Percentiles rank a stretch among this genome's conserved stretches.
Evolutionary conservation across 345 rosid genomes (phyloP).

Genomic region (Populus alba): DNA sequence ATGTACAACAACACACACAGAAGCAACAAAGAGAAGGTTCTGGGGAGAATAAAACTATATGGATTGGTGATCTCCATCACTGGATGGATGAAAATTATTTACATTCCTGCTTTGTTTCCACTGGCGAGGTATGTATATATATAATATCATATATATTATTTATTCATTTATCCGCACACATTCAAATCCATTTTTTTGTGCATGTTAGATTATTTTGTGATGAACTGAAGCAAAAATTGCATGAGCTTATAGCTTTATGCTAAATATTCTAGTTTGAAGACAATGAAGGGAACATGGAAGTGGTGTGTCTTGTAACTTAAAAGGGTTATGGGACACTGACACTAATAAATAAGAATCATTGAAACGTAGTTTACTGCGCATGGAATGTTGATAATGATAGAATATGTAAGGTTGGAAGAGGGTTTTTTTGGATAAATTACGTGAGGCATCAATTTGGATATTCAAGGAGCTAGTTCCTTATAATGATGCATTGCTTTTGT

Average conservation of each 20-base stretch:
- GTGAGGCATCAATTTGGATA: neutral
- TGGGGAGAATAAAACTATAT: constrained; percentile 70
- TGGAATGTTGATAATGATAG: neutral
- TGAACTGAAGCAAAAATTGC: neutral
- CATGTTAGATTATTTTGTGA: neutral
- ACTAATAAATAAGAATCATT: neutral
- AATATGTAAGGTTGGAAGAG: neutral
- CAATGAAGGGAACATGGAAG: neutral
- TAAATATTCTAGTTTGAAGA: neutral
- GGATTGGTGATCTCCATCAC: constrained; percentile 96
- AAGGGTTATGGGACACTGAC: neutral
- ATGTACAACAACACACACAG: constrained; percentile 34
- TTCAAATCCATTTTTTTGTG: neutral
- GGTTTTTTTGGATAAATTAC: neutral
- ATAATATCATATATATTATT: neutral
- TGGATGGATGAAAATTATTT: constrained; percentile 98
- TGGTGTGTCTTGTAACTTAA: neutral
- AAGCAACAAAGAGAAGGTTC: constrained; percentile 48
- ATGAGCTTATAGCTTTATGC: neutral
- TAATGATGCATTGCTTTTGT: neutral
- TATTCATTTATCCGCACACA: neutral
- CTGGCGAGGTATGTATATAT: constrained; percentile 62
- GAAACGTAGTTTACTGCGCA: neutral
- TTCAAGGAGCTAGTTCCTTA: too few species aligned
- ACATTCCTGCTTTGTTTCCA: constrained; percentile 62